Evolutionary conservation across 2,329 filamentous ascomycete genomes (phyloP).

Genomic region (Paracorniculantispora psalliotae): DNA sequence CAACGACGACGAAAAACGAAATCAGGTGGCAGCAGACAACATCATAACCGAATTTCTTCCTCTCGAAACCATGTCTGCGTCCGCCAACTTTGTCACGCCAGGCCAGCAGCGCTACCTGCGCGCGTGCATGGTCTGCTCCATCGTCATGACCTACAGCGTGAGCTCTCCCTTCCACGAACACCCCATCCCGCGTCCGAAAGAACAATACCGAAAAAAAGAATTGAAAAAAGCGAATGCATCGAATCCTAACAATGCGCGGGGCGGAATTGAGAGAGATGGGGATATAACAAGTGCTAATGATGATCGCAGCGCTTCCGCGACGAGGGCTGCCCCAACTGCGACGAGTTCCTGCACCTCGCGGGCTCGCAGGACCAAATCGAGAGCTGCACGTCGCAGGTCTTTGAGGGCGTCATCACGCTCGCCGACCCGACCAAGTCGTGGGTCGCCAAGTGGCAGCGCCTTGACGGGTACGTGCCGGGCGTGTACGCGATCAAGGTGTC

Average conservation of each 20-base stretch:
- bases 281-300: background rate
- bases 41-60: background rate
- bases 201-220: background rate
- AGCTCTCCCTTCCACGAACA: constrained; percentile 23
- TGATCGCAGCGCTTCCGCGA: constrained; percentile 70
- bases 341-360: constrained; percentile 79
- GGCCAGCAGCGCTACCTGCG: constrained; percentile 80
- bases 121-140: constrained; percentile 97
- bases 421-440: constrained; percentile 79
- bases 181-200: background rate
- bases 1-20: background rate
- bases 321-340: constrained; percentile 94
- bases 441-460: constrained; percentile 94
- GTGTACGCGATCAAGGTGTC: constrained; percentile 95
- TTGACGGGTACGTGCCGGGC: constrained; percentile 82
- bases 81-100: constrained; percentile 62
- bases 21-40: no score
- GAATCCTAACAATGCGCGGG: background rate
- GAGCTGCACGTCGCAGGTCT: constrained; percentile 93
- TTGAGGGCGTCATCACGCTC: constrained; percentile 85
- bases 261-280: background rate
- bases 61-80: constrained; percentile 31
- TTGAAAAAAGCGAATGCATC: no score
- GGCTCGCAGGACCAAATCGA: constrained; percentile 76
- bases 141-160: constrained; percentile 78